phyloP scores from a whole-genome alignment of 129 eudicot species.

The Deinandra increscens region DNA sequence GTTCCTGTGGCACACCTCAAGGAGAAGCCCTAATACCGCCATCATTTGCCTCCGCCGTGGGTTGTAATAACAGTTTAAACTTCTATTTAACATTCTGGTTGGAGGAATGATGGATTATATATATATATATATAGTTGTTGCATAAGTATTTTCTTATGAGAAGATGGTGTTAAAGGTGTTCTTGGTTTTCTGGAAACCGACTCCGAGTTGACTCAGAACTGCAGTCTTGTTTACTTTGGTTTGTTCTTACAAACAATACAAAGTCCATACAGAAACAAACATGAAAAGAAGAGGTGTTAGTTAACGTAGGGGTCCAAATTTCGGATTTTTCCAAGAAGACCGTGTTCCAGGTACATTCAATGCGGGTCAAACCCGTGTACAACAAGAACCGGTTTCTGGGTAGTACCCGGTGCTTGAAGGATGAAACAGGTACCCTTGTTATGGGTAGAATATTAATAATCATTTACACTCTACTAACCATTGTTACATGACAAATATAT shows the following conservation, averaged over 20 bases:
- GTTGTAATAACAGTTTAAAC: conserved; percentile 23
- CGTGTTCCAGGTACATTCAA: no score
- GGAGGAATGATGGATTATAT: conserved; percentile 17
- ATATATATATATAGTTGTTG: conserved; percentile 14
- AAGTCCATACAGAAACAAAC: background rate
- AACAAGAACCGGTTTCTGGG: no score
- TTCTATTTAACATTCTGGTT: conserved; percentile 1
- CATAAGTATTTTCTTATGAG: background rate
- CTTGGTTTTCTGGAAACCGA: background rate
- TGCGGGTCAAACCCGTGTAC: no score
- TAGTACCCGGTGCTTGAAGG: no score
- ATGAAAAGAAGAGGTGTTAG: background rate
- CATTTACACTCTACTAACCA: no score
- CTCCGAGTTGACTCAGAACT: conserved; percentile 8
- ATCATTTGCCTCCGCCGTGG: background rate
- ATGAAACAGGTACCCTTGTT: no score
- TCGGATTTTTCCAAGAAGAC: no score
- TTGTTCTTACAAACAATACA: background rate
- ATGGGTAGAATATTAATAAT: no score
- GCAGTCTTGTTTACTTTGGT: background rate
- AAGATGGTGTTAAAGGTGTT: background rate
- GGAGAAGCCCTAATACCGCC: conserved; percentile 56
- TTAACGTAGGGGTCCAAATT: no score
- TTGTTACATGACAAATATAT: no score
- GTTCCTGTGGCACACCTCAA: conserved; percentile 77